phyloP scores from a whole-genome alignment of 2,329 filamentous ascomycete genomes.

The Apiospora hydei region DNA sequence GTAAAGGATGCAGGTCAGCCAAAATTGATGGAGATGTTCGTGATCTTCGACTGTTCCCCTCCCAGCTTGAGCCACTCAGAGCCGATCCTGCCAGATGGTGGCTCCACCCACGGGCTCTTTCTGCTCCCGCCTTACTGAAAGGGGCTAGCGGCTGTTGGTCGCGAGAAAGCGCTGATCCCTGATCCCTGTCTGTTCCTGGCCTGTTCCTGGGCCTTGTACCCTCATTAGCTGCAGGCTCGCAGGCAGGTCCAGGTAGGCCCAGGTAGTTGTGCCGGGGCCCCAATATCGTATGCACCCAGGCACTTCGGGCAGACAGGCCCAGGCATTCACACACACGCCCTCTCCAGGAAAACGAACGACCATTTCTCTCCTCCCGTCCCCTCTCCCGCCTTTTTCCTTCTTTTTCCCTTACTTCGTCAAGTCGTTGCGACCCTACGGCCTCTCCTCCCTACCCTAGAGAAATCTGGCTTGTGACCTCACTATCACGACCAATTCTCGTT shows the following conservation, averaged over 20 bases:
- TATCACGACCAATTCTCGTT: constrained; percentile 28
- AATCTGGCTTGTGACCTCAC: constrained; percentile 9
- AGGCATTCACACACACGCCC: neutral
- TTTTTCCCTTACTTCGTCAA: constrained; percentile 20
- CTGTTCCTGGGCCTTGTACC: neutral
- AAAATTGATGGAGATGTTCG: constrained; percentile 15
- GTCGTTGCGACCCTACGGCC: constrained; percentile 20
- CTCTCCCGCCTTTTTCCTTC: constrained; percentile 21
- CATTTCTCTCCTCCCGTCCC: constrained; percentile 10
- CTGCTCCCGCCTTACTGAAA: neutral
- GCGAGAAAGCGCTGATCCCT: neutral
- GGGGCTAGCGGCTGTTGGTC: neutral
- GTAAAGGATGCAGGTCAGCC: constrained; percentile 14
- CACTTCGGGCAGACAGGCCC: too few species aligned
- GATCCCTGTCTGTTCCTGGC: constrained; percentile 8
- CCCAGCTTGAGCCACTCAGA: constrained; percentile 17
- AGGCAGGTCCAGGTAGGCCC: neutral
- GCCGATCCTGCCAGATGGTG: constrained; percentile 6
- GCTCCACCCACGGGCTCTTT: neutral
- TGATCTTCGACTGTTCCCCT: constrained; percentile 20
- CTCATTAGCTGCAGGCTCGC: neutral
- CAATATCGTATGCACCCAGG: constrained; percentile 4
- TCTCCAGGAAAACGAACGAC: constrained; percentile 16
- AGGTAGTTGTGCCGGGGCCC: constrained; percentile 2
- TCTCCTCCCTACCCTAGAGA: constrained; percentile 11